Conservation (phyloP, 169 alveolate genomes). For the Theileria orientalis region DNA sequence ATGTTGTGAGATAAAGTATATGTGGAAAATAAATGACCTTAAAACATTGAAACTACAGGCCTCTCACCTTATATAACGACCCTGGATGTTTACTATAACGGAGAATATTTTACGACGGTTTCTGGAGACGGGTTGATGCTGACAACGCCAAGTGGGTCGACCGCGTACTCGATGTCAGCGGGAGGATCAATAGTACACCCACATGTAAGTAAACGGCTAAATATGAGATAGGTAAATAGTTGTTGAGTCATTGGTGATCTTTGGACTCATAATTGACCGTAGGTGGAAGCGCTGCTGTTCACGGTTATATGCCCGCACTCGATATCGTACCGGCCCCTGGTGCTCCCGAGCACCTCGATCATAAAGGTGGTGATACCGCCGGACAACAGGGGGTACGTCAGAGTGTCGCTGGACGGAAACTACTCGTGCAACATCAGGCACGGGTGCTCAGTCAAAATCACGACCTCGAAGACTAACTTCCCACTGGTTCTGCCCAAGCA, state of each 20-base stretch:
- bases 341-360: slow-evolving; percentile 78
- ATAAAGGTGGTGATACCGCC: slow-evolving; percentile 66
- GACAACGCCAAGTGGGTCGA: slow-evolving; percentile 98
- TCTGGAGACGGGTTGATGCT: slow-evolving; percentile 77
- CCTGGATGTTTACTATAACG: slow-evolving; percentile 68
- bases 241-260: too few species aligned
- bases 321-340: slow-evolving; percentile 92
- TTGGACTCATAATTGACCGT: too few species aligned
- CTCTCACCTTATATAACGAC: slow-evolving; percentile 65
- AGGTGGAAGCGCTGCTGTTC: slow-evolving; percentile 84
- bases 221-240: too few species aligned
- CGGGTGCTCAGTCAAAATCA: slow-evolving; percentile 51
- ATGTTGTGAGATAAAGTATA: too few species aligned
- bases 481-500: slow-evolving; percentile 64
- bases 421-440: slow-evolving; percentile 51
- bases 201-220: slow-evolving; percentile 63
- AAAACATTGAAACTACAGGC: slow-evolving; percentile 14
- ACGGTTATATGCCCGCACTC: slow-evolving; percentile 96
- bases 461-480: slow-evolving; percentile 28
- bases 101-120: slow-evolving; percentile 71
- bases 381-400: slow-evolving; percentile 67
- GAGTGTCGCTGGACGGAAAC: slow-evolving; percentile 68
- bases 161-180: slow-evolving; percentile 95
- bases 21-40: not conserved
- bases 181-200: slow-evolving; percentile 97